Base-by-base conservation (phyloP, 257 asterid species). In the Handroanthus guayacan region DNA sequence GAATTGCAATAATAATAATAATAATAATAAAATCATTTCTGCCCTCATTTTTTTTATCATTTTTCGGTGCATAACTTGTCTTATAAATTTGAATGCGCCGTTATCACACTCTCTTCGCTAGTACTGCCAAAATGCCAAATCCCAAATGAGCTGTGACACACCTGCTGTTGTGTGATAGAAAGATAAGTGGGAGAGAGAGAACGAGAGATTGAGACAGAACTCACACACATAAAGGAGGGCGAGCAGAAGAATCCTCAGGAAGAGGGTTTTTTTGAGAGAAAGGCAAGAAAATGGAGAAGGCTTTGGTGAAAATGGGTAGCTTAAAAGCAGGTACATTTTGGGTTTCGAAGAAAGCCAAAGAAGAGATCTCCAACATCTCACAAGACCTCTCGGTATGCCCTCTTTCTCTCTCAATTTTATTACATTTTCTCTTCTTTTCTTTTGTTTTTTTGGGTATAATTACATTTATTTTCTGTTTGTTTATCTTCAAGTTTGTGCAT, bases 341-440 rank as follows among this genome's bases (percentile, higher is more conserved):
- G 97, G 95, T 94, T 69, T 94, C 97, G 62, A 88, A 90, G 88
- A 94, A 90, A 84, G 97, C 97, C 74, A 94, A 92, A 84, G 87
- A 92, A 86, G 99, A 94, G 90, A 88, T 94, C 90, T 83, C 93
- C 82, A 90, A 86, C 87, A 92, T 92, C 82, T 81, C 97, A 14
- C 92, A 92, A 78, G 97, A 94, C 87, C 82, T 92, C 82, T 83
- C 94, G 31, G 99, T 92, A 89, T 64, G 72, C 45, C 25, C 57
- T 67, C 76, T 6, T 12, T 25, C 68, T 38, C 5, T 41, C 11
- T 47, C 10, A 9, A 47, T 81, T 51, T 13, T 10, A 0, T 73
- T 54, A 20, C 38, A 2, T 44, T 56, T 48, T 63, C 17, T 72
- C 64, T 20, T 43, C 14, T 6, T 14, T 66, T 3, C 51, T 20